A percentile compares a stretch with the other conserved stretches of the same genome.
These are phyloP conservation scores for Triticum timopheevii DNA, from an alignment of 176 grass and related monocot genomes.

Conservation along the genomic window DNA sequence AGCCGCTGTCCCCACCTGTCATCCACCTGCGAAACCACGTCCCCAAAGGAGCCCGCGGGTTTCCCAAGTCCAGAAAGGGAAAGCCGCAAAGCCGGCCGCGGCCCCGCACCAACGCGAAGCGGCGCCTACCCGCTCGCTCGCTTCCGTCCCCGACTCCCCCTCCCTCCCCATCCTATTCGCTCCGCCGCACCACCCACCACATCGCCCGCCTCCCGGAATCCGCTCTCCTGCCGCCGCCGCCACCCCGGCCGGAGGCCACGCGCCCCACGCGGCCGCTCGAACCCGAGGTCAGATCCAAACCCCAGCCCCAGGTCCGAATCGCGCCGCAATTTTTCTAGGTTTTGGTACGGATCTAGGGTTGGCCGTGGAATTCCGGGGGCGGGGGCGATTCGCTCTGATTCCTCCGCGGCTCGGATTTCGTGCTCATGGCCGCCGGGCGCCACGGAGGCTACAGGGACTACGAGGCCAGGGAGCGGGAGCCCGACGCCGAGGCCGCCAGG, in stretches of 20 bases:
- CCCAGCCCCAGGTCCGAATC: conserved; percentile 15
- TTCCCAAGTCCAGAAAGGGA: not conserved
- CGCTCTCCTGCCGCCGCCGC: not conserved
- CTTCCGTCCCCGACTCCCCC: conserved; percentile 31
- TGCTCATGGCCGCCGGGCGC: conserved; percentile 50
- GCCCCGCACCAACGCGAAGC: conserved; percentile 31
- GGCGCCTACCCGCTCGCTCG: conserved; percentile 46
- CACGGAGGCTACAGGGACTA: conserved; percentile 54
- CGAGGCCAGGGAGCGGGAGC: conserved; percentile 60
- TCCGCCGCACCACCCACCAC: not conserved
- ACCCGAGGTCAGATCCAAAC: conserved; percentile 38
- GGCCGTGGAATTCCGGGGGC: not conserved
- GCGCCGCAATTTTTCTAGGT: conserved; percentile 33
- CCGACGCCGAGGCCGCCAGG: conserved; percentile 46
- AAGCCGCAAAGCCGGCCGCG: conserved; percentile 17
- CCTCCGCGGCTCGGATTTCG: conserved; percentile 17
- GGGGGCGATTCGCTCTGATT: conserved; percentile 9
- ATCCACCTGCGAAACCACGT: not conserved
- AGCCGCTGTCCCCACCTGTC: not conserved
- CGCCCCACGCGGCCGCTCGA: not conserved
- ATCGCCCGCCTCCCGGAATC: not conserved
- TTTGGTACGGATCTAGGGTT: conserved; percentile 60
- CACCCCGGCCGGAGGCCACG: not conserved
- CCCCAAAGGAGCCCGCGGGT: not conserved
- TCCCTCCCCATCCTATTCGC: not conserved